Percentiles rank a stretch among this genome's conserved stretches.
These are phyloP conservation scores for Falciphora oryzae DNA, from an alignment of 2,329 filamentous ascomycete species.

Conservation along the genomic window DNA sequence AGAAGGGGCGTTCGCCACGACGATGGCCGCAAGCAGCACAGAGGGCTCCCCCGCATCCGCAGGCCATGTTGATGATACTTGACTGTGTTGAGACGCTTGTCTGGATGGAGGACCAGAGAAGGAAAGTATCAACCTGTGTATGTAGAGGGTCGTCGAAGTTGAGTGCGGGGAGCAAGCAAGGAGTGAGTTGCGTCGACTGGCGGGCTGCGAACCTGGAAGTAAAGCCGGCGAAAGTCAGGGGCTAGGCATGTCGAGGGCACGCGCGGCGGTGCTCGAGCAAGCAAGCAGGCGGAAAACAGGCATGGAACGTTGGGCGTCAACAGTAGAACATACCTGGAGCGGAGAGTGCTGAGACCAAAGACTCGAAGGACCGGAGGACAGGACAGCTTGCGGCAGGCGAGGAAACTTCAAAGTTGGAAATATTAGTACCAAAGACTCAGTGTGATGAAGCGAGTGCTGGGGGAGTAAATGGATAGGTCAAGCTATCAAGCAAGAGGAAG, in stretches of 20 bases:
- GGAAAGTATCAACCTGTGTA: neutral
- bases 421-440: constrained; percentile 45
- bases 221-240: neutral
- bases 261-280: neutral
- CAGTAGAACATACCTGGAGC: neutral
- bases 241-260: neutral
- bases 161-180: neutral
- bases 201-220: neutral
- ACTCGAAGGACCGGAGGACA: neutral
- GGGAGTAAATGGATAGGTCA: constrained; percentile 51
- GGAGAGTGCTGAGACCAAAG: neutral
- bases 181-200: neutral
- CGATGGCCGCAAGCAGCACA: neutral
- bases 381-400: constrained; percentile 8
- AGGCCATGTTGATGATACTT: neutral
- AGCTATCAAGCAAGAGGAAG: constrained; percentile 54
- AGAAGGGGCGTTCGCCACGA: too few species aligned
- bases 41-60: neutral
- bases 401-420: constrained; percentile 29
- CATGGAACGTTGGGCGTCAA: neutral
- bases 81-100: neutral
- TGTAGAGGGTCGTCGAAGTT: neutral
- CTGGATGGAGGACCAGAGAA: neutral
- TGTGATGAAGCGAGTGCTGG: constrained; percentile 46
- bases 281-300: neutral